A percentile compares a stretch with the other conserved stretches of the same genome.
These are phyloP conservation scores for Xylariaceae sp. DNA, from an alignment of 2,329 filamentous ascomycete genomes.

Conservation along the genomic window DNA sequence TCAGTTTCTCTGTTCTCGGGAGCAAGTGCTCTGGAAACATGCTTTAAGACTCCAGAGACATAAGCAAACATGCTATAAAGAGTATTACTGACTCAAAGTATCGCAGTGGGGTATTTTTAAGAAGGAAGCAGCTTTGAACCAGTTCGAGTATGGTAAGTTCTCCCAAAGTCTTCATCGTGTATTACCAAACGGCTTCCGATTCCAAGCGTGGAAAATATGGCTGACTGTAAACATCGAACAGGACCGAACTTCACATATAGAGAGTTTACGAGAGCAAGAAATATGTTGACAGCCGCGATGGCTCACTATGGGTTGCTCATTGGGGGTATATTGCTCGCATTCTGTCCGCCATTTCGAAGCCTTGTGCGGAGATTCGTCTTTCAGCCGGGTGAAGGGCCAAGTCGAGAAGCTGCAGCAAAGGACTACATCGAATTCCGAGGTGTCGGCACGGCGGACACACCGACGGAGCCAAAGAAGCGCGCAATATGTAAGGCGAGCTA, in stretches of 20 bases:
- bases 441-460: conserved; percentile 58
- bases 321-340: conserved; percentile 39
- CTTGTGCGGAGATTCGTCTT: conserved; percentile 44
- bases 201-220: no score
- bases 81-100: no score
- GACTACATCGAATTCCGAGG: conserved; percentile 64
- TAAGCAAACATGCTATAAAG: no score
- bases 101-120: conserved; percentile 63
- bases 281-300: conserved; percentile 47
- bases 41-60: no score
- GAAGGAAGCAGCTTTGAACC: conserved; percentile 41
- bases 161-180: no score
- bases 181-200: no score
- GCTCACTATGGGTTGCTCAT: conserved; percentile 49
- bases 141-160: conserved; percentile 46
- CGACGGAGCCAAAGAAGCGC: conserved; percentile 39
- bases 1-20: no score
- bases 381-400: conserved; percentile 55
- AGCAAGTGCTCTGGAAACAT: no score
- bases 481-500: conserved; percentile 56
- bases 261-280: conserved; percentile 52
- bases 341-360: conserved; percentile 43
- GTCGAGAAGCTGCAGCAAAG: conserved; percentile 50
- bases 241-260: conserved; percentile 57
- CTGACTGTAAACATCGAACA: no score